phyloP scores from a whole-genome alignment of 148 eudicot species.

The Rhododendron henanense region DNA sequence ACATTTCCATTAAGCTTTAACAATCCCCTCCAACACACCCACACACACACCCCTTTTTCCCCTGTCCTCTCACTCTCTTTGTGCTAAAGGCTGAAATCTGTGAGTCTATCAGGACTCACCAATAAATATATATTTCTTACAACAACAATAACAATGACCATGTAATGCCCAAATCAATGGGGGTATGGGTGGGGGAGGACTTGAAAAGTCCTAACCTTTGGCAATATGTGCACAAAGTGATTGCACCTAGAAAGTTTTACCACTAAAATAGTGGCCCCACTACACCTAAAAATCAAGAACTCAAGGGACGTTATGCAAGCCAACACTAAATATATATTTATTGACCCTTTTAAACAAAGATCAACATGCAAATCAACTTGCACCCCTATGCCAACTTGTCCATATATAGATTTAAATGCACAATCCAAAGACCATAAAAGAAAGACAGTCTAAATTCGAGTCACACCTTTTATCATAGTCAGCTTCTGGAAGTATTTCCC shows the following conservation, averaged over 20 bases:
- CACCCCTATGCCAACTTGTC: background rate
- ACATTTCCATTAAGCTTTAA: background rate
- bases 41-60: background rate
- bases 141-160: background rate
- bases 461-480: conserved; percentile 64
- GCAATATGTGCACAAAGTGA: background rate
- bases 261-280: background rate
- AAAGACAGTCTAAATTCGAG: conserved; percentile 1
- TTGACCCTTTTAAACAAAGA: background rate
- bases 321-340: background rate
- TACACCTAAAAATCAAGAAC: background rate
- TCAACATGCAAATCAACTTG: background rate
- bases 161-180: background rate
- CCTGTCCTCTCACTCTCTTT: background rate
- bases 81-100: background rate
- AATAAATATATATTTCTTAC: background rate
- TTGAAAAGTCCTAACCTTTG: background rate
- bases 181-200: background rate
- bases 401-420: background rate
- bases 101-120: background rate
- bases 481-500: conserved; percentile 84
- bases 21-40: too few relatives aligned
- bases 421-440: background rate
- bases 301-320: background rate
- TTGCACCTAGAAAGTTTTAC: background rate